Conservation (phyloP, 2,329 filamentous ascomycete species). For the Emergomyces orientalis region DNA sequence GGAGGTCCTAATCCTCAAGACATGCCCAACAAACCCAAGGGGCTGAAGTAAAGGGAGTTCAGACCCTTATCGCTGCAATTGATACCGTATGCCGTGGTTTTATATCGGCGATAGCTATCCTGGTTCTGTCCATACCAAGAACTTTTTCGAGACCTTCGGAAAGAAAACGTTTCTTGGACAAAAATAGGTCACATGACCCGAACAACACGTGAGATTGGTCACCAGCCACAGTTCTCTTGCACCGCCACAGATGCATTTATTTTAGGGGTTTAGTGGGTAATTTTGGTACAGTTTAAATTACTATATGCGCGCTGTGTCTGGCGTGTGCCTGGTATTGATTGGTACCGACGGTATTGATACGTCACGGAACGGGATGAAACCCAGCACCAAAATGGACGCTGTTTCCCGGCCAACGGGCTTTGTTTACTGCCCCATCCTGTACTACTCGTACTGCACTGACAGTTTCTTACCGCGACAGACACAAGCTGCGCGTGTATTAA, state of each 20-base stretch:
- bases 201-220: not conserved
- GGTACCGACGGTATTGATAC: not conserved
- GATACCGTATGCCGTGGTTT: not conserved
- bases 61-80: slow-evolving; percentile 2
- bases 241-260: not conserved
- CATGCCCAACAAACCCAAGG: not conserved
- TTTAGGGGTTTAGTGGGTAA: not conserved
- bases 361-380: not conserved
- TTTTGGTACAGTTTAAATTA: not conserved
- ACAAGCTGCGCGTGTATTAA: not conserved
- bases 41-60: not conserved
- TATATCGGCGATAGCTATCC: not conserved
- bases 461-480: not conserved
- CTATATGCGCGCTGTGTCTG: not conserved
- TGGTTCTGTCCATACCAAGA: not conserved
- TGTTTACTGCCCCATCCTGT: not conserved
- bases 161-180: not conserved
- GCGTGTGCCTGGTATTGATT: not conserved
- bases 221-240: not conserved
- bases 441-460: not conserved
- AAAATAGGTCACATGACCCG: not conserved
- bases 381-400: not conserved
- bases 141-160: not conserved
- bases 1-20: not conserved
- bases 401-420: not conserved